Conservation (phyloP, 768 basidiomycete species). For the Boletus vermiculosoides region DNA sequence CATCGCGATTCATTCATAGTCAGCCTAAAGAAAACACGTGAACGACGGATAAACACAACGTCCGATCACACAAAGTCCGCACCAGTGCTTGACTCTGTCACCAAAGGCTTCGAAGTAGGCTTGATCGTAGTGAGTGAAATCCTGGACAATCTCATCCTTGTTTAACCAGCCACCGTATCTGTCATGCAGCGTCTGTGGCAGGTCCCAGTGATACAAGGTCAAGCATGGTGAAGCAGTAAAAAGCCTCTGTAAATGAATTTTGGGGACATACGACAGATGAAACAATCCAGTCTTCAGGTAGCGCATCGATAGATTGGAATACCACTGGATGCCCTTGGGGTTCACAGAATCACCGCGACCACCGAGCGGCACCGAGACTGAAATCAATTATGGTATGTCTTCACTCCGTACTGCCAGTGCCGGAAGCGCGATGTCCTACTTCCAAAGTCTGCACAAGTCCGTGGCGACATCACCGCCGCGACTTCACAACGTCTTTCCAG, state of each 20-base stretch:
- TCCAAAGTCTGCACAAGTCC: constrained; percentile 68
- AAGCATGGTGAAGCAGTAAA: neutral
- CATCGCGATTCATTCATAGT: constrained; percentile 81
- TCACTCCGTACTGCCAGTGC: constrained; percentile 55
- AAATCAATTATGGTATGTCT: constrained; percentile 43
- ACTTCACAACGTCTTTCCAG: constrained; percentile 70
- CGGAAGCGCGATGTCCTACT: constrained; percentile 63
- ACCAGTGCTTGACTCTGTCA: constrained; percentile 76
- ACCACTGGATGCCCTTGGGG: constrained; percentile 64
- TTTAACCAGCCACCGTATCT: neutral
- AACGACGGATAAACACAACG: constrained; percentile 21
- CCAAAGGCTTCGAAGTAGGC: constrained; percentile 75
- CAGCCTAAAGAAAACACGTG: constrained; percentile 42
- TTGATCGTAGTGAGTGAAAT: constrained; percentile 49
- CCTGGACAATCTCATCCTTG: constrained; percentile 28
- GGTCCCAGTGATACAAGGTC: constrained; percentile 69
- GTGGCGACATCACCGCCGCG: constrained; percentile 67
- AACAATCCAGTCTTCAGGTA: constrained; percentile 59
- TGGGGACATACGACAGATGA: constrained; percentile 59
- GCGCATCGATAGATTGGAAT: constrained; percentile 69
- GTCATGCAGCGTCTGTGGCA: neutral
- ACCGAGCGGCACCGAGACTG: constrained; percentile 50
- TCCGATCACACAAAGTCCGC: constrained; percentile 6
- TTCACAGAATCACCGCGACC: constrained; percentile 74
- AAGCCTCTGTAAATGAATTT: neutral